phyloP scores from a whole-genome alignment of 306 rosid genomes.

The Alnus glutinosa region DNA sequence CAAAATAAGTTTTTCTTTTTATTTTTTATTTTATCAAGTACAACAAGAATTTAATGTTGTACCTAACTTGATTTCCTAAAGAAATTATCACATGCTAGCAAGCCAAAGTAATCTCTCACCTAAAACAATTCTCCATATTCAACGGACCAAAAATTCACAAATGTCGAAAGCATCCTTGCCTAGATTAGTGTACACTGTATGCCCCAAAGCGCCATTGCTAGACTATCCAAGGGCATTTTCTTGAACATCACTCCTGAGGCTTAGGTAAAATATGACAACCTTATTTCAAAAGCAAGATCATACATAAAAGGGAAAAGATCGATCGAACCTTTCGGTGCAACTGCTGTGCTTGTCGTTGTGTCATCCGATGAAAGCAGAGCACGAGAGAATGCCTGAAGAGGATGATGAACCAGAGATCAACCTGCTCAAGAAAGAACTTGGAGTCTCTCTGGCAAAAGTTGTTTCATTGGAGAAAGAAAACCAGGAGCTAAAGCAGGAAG shows the following conservation, averaged over 20 bases:
- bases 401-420: conserved; percentile 53
- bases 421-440: conserved; percentile 53
- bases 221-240: conserved; percentile 31
- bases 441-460: conserved; percentile 48
- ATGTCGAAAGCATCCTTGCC: conserved; percentile 42
- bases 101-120: conserved; percentile 54
- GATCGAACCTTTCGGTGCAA: conserved; percentile 28
- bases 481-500: conserved; percentile 69
- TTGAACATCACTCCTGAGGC: conserved; percentile 20
- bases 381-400: conserved; percentile 43
- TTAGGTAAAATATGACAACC: conserved; percentile 40
- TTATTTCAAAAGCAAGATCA: conserved; percentile 57
- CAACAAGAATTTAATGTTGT: conserved; percentile 37
- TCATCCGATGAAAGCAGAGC: conserved; percentile 31
- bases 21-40: no score
- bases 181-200: conserved; percentile 5
- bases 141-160: conserved; percentile 2
- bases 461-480: conserved; percentile 68
- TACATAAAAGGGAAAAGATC: conserved; percentile 28
- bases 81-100: conserved; percentile 57
- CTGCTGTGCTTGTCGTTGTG: conserved; percentile 5
- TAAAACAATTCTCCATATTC: background rate
- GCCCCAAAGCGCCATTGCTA: conserved; percentile 31
- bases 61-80: conserved; percentile 57
- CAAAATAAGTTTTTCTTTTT: no score